A percentile compares a stretch with the other conserved stretches of the same genome.
Conservation (phyloP, 179 eudicot species). For the Silene noctiflora region DNA sequence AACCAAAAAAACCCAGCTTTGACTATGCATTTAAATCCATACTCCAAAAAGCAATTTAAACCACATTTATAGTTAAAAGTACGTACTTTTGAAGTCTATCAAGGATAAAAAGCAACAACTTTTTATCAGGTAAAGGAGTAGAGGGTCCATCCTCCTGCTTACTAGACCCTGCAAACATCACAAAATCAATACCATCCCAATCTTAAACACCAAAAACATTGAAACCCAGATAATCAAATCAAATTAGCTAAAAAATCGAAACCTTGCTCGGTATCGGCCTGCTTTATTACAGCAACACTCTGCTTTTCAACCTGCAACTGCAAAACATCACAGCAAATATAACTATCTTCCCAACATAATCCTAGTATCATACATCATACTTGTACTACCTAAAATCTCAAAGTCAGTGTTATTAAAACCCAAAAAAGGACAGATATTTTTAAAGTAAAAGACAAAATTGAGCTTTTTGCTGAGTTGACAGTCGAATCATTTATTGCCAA, state of each 20-base stretch:
- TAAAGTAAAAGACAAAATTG: constrained; percentile 36
- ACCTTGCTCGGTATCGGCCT: constrained; percentile 33
- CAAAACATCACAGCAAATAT: constrained; percentile 26
- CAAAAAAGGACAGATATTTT: constrained; percentile 25
- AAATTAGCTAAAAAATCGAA: constrained; percentile 6
- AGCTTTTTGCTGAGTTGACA: constrained; percentile 42
- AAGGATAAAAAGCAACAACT: constrained; percentile 85
- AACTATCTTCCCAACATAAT: constrained; percentile 26
- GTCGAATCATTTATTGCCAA: constrained; percentile 29
- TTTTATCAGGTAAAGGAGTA: constrained; percentile 88
- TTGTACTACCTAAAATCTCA: constrained; percentile 12
- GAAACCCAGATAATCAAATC: constrained; percentile 1
- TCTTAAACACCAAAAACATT: background rate
- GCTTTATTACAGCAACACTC: constrained; percentile 23
- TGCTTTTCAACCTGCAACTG: constrained; percentile 37
- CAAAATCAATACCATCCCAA: constrained; percentile 23
- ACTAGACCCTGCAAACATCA: constrained; percentile 29
- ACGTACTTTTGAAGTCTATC: constrained; percentile 98
- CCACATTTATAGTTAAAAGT: constrained; percentile 20
- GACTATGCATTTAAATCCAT: constrained; percentile 24
- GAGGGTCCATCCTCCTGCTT: constrained; percentile 57
- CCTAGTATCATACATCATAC: constrained; percentile 13
- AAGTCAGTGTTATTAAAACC: constrained; percentile 12
- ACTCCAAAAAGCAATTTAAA: constrained; percentile 10
- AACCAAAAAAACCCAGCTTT: constrained; percentile 28